Evolutionary conservation across 2,329 filamentous ascomycete species (phyloP), one percentile per base, ranked within the genome.

Genomic region (Venturiaceae sp.): DNA sequence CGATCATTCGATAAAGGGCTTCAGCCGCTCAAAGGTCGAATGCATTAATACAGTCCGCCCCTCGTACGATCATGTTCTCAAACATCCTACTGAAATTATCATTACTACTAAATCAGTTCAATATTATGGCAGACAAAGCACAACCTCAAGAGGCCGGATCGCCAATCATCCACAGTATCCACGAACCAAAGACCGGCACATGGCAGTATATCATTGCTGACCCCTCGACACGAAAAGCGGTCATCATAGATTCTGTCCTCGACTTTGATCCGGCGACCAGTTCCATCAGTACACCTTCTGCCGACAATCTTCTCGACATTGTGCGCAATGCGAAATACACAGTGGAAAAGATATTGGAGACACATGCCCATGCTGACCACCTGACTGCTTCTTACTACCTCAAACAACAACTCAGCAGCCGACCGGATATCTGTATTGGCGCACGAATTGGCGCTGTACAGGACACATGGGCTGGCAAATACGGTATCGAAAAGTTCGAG

Each of bases 131-230:
- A 41, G 37, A 41, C 16, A 21, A 21, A 13, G 37, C 37, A 41
- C 37, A n/a, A n/a, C n/a, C n/a, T n/a, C n/a, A n/a, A n/a, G n/a
- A n/a, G n/a, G n/a, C n/a, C n/a, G n/a, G n/a, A n/a, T n/a, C n/a
- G n/a, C 68, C 69, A 11, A 60, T 60, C 7, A 61, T 71, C 9
- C 65, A 69, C 60, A 64, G 62, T 16, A 47, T 68, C 19, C 70
- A 65, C 60, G 75, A 77, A 58, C 53, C 60, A 0, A 65, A 64
- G 5, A 77, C 82, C 0, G 72, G 71, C 13, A 81, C 80, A 5
- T 83, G 78, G 77, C 82, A 84, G 63, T 83, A 82, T 61, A 62
- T 85, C 0, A 76, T 85, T 1, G 79, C 75, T 0, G 81, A 84
- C 62, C 77, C 80, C 0, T 59, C 64, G 0, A 80, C 79, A 0